A percentile compares a stretch with the other conserved stretches of the same genome.
These are phyloP conservation scores for Geosiphon pyriformis DNA, from an alignment of 192 early-diverging fungal genomes.

Conservation along the genomic window DNA sequence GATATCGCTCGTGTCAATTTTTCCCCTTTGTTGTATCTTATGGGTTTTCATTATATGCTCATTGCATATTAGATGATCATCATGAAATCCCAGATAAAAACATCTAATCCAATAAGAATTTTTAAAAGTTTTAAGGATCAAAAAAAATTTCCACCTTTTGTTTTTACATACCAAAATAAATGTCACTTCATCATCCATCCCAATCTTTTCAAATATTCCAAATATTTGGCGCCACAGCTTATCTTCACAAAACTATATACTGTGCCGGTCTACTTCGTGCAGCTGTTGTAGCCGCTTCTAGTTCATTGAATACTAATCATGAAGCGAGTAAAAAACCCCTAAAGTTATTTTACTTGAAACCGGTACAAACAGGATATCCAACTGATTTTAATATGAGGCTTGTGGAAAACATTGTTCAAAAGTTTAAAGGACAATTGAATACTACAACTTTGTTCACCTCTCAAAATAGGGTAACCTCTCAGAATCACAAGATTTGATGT, in stretches of 20 bases:
- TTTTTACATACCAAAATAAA: no score
- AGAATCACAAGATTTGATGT: conserved; percentile 47
- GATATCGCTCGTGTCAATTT: no score
- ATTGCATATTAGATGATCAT: no score
- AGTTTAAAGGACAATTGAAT: conserved; percentile 10
- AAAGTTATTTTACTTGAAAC: conserved; percentile 68
- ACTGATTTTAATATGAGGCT: conserved; percentile 65
- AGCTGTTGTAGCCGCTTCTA: conserved; percentile 28
- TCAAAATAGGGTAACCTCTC: conserved; percentile 68
- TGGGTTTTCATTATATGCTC: no score
- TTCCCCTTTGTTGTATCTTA: no score
- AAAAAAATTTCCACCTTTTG: no score
- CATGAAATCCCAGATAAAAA: no score
- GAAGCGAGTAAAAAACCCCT: conserved; percentile 34
- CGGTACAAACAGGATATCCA: conserved; percentile 80
- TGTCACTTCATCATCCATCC: conserved; percentile 36
- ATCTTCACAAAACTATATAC: conserved; percentile 78
- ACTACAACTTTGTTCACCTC: conserved; percentile 56
- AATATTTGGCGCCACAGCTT: conserved; percentile 75
- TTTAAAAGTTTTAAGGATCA: no score
- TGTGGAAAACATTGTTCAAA: not conserved
- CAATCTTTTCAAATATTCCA: conserved; percentile 54
- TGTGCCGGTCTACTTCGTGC: conserved; percentile 63
- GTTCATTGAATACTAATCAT: no score
- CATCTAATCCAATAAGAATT: no score